Base-by-base conservation (phyloP, 805 yeast species). In the Helenozyma baotianmanensis region DNA sequence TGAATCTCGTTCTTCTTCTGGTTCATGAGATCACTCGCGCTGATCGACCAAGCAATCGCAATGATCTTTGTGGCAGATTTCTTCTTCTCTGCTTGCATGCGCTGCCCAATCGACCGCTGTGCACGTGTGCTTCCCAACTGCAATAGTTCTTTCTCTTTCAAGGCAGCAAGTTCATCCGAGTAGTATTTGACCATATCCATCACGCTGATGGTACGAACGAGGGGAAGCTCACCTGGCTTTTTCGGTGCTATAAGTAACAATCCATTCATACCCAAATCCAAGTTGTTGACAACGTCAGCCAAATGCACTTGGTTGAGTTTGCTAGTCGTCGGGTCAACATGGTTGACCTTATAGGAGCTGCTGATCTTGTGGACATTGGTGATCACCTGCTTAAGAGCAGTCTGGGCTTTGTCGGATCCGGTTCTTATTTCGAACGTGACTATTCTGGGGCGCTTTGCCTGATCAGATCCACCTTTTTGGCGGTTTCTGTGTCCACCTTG, bases 41-140 rank as follows among this genome's bases (percentile, higher is more conserved):
- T 68, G 14, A 77, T 77, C 29, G 70, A 68, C 82, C 82, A 78
- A 9, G 77, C 66, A 3, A 78, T 51, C 26, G 68, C 68, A 21
- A 78, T 54, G 21, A 66, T 55, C 42, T 77, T 77, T n/a, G 64
- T 40, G 21, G 64, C 62, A 0, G 62, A 53, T 35, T 60, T 62
- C 42, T 63, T 66, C 50, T 52, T 54, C 29, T 62, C 66, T 1
- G 57, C 55, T 27, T 50, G 56, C 14, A 53, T 51, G 21, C 63
- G 44, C 34, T 45, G 58, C 13, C 44, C 46, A 11, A 53, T 42
- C 1, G 56, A 59, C 25, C 46, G 53, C 30, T 43, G 45, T 6
- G 65, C 64, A 9, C 57, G 51, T 1, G 41, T 33, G 27, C 66
- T 61, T 1, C 71, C 72, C 39, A 43, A 42, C 16, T 53, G 49